Conservation (phyloP, 2,329 filamentous ascomycete genomes). For the Atkinsonella hypoxylon region DNA sequence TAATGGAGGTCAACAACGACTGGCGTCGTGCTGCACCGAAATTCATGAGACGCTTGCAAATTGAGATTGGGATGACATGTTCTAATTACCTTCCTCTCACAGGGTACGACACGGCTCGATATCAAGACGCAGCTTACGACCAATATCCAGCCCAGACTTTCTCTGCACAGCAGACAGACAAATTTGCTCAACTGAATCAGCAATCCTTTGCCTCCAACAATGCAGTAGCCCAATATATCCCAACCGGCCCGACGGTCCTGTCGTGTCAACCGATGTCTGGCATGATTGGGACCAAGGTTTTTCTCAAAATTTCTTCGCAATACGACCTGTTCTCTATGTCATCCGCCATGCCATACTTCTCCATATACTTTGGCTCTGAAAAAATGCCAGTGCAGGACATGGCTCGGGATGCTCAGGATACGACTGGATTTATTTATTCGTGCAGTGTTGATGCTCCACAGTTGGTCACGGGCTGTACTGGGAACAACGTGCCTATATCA, state of each 20-base stretch:
- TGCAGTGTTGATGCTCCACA: slow-evolving; percentile 62
- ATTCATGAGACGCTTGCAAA: neutral
- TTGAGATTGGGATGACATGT: neutral
- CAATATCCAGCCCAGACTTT: slow-evolving; percentile 38
- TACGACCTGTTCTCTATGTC: slow-evolving; percentile 56
- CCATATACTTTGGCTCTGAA: slow-evolving; percentile 66
- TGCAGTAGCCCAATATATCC: slow-evolving; percentile 54
- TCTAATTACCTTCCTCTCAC: slow-evolving; percentile 15
- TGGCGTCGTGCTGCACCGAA: neutral
- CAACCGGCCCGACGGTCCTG: slow-evolving; percentile 47
- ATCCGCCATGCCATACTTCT: slow-evolving; percentile 44
- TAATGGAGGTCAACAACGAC: too few species aligned
- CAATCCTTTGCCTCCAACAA: slow-evolving; percentile 49
- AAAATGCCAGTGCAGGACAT: slow-evolving; percentile 51
- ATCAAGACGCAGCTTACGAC: slow-evolving; percentile 44
- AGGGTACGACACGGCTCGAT: slow-evolving; percentile 50
- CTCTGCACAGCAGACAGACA: slow-evolving; percentile 34
- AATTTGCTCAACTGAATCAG: slow-evolving; percentile 40
- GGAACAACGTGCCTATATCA: slow-evolving; percentile 41
- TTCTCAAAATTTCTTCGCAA: slow-evolving; percentile 61
- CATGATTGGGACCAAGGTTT: slow-evolving; percentile 55
- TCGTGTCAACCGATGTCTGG: slow-evolving; percentile 62
- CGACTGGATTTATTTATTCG: slow-evolving; percentile 54
- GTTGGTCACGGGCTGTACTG: slow-evolving; percentile 36
- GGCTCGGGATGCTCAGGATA: slow-evolving; percentile 46